phyloP scores from a whole-genome alignment of 768 basidiomycete genomes.

The Russula lepida region DNA sequence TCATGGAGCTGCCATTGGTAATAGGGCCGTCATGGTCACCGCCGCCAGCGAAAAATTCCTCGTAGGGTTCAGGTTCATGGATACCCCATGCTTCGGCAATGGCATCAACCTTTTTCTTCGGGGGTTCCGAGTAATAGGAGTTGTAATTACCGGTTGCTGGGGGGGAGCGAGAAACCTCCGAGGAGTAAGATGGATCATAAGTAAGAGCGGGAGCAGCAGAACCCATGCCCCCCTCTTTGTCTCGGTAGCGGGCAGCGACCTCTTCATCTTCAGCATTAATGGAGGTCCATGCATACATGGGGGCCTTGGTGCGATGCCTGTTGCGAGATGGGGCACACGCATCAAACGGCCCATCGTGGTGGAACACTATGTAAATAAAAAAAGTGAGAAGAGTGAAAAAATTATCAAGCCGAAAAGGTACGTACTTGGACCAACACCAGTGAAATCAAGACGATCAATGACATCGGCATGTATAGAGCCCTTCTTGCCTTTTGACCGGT shows the following conservation, averaged over 20 bases:
- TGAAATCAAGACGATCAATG: slow-evolving; percentile 82
- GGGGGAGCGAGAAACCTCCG: slow-evolving; percentile 22
- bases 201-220: slow-evolving; percentile 23
- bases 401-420: slow-evolving; percentile 8
- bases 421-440: slow-evolving; percentile 78
- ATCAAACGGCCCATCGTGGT: slow-evolving; percentile 89
- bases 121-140: slow-evolving; percentile 38
- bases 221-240: slow-evolving; percentile 6
- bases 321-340: slow-evolving; percentile 89
- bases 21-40: slow-evolving; percentile 51
- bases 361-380: slow-evolving; percentile 53
- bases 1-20: slow-evolving; percentile 29
- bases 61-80: slow-evolving; percentile 84
- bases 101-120: slow-evolving; percentile 82
- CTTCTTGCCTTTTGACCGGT: slow-evolving; percentile 54
- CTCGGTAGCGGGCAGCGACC: slow-evolving; percentile 29
- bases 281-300: slow-evolving; percentile 68
- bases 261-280: slow-evolving; percentile 34
- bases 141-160: slow-evolving; percentile 5
- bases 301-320: slow-evolving; percentile 67
- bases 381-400: slow-evolving; percentile 18
- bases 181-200: slow-evolving; percentile 42
- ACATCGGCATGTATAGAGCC: slow-evolving; percentile 79
- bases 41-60: slow-evolving; percentile 82
- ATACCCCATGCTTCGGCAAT: slow-evolving; percentile 92